Percentiles rank a stretch among this genome's conserved stretches.
Evolutionary conservation across 2,329 filamentous ascomycete genomes (phyloP).

Genomic region (Rutstroemia sp.): DNA sequence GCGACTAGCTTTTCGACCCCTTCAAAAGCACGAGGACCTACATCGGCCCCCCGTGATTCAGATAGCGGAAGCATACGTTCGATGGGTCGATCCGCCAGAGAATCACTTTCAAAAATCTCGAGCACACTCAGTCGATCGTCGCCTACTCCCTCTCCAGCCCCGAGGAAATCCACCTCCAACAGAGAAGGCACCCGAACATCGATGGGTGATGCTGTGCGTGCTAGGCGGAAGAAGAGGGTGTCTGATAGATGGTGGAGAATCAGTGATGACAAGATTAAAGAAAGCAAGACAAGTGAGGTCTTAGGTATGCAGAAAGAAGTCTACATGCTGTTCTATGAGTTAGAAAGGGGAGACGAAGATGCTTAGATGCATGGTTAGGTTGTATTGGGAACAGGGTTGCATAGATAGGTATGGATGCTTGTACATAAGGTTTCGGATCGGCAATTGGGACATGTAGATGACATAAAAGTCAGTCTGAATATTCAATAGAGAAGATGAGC

Average conservation of each 20-base stretch:
- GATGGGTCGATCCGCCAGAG: slow-evolving; percentile 48
- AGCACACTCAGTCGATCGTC: slow-evolving; percentile 12
- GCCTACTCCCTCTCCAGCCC: slow-evolving; percentile 10
- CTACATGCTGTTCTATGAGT: slow-evolving; percentile 92
- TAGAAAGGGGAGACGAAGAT: slow-evolving; percentile 37
- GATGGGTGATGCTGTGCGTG: slow-evolving; percentile 10
- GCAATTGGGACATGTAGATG: neutral
- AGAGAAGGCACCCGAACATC: slow-evolving; percentile 5
- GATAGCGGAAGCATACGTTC: slow-evolving; percentile 49
- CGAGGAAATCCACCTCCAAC: slow-evolving; percentile 2
- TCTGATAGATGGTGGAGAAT: slow-evolving; percentile 93
- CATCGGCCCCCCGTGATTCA: slow-evolving; percentile 30
- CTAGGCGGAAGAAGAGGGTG: slow-evolving; percentile 51
- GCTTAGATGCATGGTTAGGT: slow-evolving; percentile 1
- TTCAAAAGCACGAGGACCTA: slow-evolving; percentile 14
- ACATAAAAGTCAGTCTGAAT: neutral
- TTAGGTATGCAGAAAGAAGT: slow-evolving; percentile 92
- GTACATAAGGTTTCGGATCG: neutral
- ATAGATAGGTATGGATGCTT: neutral
- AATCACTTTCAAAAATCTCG: slow-evolving; percentile 40
- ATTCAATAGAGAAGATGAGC: neutral
- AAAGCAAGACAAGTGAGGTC: slow-evolving; percentile 87
- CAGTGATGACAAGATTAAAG: slow-evolving; percentile 93
- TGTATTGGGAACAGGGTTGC: neutral
- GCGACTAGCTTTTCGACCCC: slow-evolving; percentile 13